Percentiles rank a stretch among this genome's conserved stretches.
Conservation (phyloP, 192 early-diverging fungal genomes). For the Spizellomyces punctatus region DNA sequence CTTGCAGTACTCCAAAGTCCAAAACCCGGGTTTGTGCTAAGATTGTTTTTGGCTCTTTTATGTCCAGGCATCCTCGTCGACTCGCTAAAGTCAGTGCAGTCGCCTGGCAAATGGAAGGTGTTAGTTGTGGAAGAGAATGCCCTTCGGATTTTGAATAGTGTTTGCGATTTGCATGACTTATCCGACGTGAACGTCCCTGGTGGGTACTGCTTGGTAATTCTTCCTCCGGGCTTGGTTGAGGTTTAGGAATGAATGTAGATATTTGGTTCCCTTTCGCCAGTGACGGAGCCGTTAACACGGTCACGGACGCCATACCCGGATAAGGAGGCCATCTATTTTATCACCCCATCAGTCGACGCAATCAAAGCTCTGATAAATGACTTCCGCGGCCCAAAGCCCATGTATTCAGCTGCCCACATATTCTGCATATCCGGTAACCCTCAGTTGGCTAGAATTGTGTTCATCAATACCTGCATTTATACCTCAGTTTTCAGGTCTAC, state of each 20-base stretch:
- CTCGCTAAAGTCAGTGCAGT: constrained; percentile 74
- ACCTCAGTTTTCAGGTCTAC: constrained; percentile 52
- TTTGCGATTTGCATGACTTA: constrained; percentile 78
- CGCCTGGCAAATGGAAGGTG: constrained; percentile 72
- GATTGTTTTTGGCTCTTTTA: background rate
- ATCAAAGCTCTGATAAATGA: constrained; percentile 52
- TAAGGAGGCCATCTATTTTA: constrained; percentile 66
- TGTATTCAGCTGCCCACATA: constrained; percentile 57
- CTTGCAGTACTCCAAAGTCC: background rate
- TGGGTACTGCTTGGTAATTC: constrained; percentile 7
- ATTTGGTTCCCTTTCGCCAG: background rate
- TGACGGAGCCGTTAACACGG: constrained; percentile 46
- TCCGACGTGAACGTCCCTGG: constrained; percentile 75
- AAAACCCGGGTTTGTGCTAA: background rate
- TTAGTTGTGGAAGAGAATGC: constrained; percentile 77
- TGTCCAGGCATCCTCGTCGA: constrained; percentile 55
- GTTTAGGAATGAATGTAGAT: background rate
- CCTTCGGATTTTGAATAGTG: constrained; percentile 69
- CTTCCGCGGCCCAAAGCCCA: constrained; percentile 49
- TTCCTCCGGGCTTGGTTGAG: background rate
- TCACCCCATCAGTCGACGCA: constrained; percentile 47
- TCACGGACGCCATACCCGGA: constrained; percentile 55
- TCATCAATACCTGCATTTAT: background rate
- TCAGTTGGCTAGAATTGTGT: constrained; percentile 10
- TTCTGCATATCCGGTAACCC: constrained; percentile 51